Conservation (phyloP, 78 protist genomes). For the Chrysochromulina parva region DNA sequence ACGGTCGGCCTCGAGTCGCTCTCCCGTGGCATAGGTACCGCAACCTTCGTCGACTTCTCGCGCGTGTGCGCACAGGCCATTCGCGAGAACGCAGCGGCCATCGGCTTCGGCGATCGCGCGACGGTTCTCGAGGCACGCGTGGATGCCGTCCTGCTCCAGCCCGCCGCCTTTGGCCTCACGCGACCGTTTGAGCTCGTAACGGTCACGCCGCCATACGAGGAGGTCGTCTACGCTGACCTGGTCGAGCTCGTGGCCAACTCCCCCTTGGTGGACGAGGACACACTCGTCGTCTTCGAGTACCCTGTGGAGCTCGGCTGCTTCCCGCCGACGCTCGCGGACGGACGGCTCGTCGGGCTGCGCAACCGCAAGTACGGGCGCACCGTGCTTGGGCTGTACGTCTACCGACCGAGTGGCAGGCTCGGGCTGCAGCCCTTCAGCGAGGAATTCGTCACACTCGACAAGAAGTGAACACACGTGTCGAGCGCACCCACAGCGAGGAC, state of each 20-base stretch:
- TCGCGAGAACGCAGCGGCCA: too few species aligned
- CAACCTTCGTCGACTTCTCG: neutral
- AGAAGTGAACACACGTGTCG: too few species aligned
- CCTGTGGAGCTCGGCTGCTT: neutral
- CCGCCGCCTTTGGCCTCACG: neutral
- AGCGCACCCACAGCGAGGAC: too few species aligned
- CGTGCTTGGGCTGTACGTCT: neutral
- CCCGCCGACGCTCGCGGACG: neutral
- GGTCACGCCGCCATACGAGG: slow-evolving; percentile 28
- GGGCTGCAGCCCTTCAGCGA: neutral
- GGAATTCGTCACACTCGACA: slow-evolving; percentile 12
- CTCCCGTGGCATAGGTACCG: neutral
- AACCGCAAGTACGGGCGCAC: neutral
- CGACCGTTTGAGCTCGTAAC: neutral
- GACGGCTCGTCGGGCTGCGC: slow-evolving; percentile 1
- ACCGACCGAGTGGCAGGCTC: neutral
- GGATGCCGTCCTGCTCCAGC: too few species aligned
- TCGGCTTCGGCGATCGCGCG: too few species aligned
- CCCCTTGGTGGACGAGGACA: neutral
- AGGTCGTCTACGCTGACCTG: neutral
- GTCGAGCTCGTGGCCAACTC: neutral
- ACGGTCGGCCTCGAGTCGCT: neutral
- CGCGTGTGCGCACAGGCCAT: too few species aligned
- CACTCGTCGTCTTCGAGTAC: slow-evolving; percentile 1
- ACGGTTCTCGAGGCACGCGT: too few species aligned